Base-by-base conservation (phyloP, 495 filamentous ascomycete genomes). In the Chaetomium tenue region DNA sequence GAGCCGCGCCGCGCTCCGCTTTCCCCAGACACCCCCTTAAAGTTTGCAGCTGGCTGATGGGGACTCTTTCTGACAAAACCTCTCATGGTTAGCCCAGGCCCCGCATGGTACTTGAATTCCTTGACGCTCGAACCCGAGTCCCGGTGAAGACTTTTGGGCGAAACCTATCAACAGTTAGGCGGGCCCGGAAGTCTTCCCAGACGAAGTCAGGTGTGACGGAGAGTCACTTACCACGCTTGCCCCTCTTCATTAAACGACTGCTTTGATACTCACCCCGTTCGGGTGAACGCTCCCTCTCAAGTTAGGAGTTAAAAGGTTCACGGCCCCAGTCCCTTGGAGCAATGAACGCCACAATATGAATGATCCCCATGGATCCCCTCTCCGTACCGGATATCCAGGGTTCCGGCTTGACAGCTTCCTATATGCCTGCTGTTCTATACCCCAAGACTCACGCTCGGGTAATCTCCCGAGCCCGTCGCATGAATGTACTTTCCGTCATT, bases 301-400 rank as follows among this genome's bases (percentile, higher is more conserved):
- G 61, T 44, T 63, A 66, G 60, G 61, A 42, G 2, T 44, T 66
- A 66, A 60, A 68, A 52, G 52, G 30, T 28, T 18, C 23, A 56
- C 3, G 26, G 66, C 37, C 55, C 58, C 63, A 66, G 20, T 13
- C 50, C 56, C 52, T 46, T 58, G 64, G 64, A n/a, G 30, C 47
- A 46, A 37, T 53, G 4, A 51, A 23, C 59, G 39, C 46, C 40
- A 40, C 63, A 42, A 47, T 56, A 68, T 64, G 60, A 66, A 13
- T 28, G 28, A 61, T 37, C 61, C 66, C 61, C 69, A 22, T 51
- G 25, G 60, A 66, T 66, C 66, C 69, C 59, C 66, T 25, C 22
- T 39, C 5, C 51, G 70, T 61, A 39, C 60, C 59, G 50, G 33
- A 33, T 42, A 56, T 28, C 47, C 54, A 59, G 44, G 37, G 51